A percentile compares a stretch with the other conserved stretches of the same genome.
These are phyloP conservation scores for Corylus americana DNA, from an alignment of 306 rosid species.

Conservation along the genomic window DNA sequence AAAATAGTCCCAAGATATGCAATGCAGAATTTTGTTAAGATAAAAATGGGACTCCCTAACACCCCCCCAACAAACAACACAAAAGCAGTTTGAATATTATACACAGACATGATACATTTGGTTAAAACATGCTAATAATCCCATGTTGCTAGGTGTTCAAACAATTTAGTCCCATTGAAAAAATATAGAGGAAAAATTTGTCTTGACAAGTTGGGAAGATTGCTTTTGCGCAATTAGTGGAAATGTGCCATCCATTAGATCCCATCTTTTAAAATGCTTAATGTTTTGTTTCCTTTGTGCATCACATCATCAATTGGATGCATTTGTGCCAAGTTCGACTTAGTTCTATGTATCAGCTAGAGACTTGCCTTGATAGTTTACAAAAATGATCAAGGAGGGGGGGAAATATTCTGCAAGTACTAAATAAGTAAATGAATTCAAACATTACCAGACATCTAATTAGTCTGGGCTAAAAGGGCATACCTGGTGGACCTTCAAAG, in stretches of 20 bases:
- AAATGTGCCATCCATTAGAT: neutral
- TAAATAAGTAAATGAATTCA: neutral
- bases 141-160: constrained; percentile 2
- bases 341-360: neutral
- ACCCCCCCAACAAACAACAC: neutral
- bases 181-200: neutral
- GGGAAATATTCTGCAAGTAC: neutral
- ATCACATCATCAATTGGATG: neutral
- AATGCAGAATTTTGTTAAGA: constrained; percentile 2
- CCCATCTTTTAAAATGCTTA: neutral
- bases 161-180: neutral
- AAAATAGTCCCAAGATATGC: constrained; percentile 7
- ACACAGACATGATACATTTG: neutral
- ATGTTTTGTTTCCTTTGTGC: neutral
- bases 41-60: neutral
- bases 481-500: constrained; percentile 97
- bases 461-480: constrained; percentile 9
- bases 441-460: neutral
- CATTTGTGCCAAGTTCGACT: neutral
- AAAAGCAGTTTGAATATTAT: constrained; percentile 11
- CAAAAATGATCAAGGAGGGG: neutral
- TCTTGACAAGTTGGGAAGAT: neutral
- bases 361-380: neutral
- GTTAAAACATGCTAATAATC: constrained; percentile 6
- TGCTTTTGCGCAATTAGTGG: neutral